Conservation (phyloP, 805 yeast genomes). For the Saturnispora sanitii region DNA sequence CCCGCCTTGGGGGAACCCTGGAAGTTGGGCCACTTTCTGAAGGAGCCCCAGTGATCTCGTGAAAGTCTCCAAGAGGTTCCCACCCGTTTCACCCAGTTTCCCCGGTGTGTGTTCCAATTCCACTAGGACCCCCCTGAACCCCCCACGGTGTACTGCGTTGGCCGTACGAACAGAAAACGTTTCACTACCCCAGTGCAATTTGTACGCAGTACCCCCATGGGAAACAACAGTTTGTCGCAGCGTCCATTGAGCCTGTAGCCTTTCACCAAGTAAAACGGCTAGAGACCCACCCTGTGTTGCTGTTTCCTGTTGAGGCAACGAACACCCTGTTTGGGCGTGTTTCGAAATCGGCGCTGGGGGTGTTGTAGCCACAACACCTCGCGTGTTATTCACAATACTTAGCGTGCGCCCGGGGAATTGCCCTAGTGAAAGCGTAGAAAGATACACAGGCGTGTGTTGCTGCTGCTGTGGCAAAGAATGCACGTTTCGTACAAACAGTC, state of each 20-base stretch:
- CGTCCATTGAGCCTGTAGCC: conserved; percentile 62
- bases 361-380: conserved; percentile 25
- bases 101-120: conserved; percentile 39
- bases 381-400: conserved; percentile 38
- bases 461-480: no score
- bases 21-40: conserved; percentile 23
- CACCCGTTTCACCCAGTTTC: conserved; percentile 16
- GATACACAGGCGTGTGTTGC: conserved; percentile 35
- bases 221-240: conserved; percentile 62
- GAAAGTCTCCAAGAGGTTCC: conserved; percentile 23
- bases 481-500: conserved; percentile 57
- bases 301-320: conserved; percentile 32
- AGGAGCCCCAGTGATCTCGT: conserved; percentile 27
- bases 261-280: conserved; percentile 43
- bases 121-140: conserved; percentile 58
- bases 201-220: conserved; percentile 73
- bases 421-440: conserved; percentile 43
- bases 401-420: conserved; percentile 36
- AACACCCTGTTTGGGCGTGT: conserved; percentile 35
- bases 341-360: conserved; percentile 21
- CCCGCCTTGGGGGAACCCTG: conserved; percentile 29
- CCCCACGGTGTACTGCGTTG: no score
- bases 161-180: no score
- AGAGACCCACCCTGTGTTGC: conserved; percentile 36
- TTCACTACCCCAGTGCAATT: no score